A percentile compares a stretch with the other conserved stretches of the same genome.
phyloP scores from a whole-genome alignment of 306 rosid species.

The Vigna angularis region DNA sequence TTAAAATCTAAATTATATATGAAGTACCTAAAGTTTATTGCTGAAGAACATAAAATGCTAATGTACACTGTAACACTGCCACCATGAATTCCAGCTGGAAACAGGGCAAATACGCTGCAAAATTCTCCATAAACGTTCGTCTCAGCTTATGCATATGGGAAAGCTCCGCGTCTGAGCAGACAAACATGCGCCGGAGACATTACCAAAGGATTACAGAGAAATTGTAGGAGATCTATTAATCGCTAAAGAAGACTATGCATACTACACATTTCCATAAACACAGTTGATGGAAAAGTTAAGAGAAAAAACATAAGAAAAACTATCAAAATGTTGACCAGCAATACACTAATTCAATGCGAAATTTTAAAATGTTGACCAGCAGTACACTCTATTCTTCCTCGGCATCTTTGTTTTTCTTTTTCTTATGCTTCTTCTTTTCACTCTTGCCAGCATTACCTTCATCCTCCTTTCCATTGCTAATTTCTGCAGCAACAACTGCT shows the following conservation, averaged over 20 bases:
- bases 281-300: too few species aligned
- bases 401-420: slow-evolving; percentile 59
- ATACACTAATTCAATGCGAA: not conserved
- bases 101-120: not conserved
- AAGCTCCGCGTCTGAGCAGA: too few species aligned
- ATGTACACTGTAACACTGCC: not conserved
- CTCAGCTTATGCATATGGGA: not conserved
- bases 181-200: too few species aligned
- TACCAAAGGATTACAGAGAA: not conserved
- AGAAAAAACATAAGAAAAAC: not conserved
- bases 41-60: not conserved
- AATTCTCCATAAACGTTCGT: not conserved
- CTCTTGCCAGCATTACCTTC: slow-evolving; percentile 55
- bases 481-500: slow-evolving; percentile 24
- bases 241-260: too few species aligned
- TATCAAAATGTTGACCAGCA: not conserved
- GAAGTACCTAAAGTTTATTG: not conserved
- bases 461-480: slow-evolving; percentile 41
- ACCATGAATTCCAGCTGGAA: not conserved
- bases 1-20: too few species aligned
- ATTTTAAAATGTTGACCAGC: not conserved
- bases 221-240: too few species aligned
- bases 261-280: too few species aligned
- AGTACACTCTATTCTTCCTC: slow-evolving; percentile 53
- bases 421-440: slow-evolving; percentile 70